Percentiles rank a stretch among this genome's conserved stretches.
Conservation (phyloP, 306 rosid genomes). For the Echinosophora koreensis region DNA sequence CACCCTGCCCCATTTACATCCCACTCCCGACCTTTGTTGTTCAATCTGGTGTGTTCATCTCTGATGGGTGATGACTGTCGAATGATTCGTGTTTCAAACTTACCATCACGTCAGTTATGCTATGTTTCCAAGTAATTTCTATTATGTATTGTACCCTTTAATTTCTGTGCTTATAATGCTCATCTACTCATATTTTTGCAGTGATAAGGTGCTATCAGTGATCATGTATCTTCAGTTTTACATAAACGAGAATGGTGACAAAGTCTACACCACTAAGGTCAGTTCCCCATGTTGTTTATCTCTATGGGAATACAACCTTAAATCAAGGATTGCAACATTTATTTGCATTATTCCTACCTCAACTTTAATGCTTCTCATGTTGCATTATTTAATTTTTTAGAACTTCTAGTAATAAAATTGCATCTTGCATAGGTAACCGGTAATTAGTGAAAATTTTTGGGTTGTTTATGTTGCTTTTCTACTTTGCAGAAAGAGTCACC, state of each 20-base stretch:
- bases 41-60: no score
- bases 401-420: not conserved
- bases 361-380: not conserved
- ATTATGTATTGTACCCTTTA: not conserved
- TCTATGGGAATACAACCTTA: not conserved
- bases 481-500: slow-evolving; percentile 87
- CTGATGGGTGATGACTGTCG: no score
- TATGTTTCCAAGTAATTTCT: no score
- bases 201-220: slow-evolving; percentile 30
- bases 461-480: slow-evolving; percentile 15
- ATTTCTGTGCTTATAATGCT: not conserved
- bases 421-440: not conserved
- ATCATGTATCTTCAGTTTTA: slow-evolving; percentile 85
- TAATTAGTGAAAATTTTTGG: not conserved
- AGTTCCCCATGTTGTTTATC: not conserved
- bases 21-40: no score
- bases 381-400: not conserved
- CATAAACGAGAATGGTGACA: slow-evolving; percentile 84
- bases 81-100: no score
- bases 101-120: not conserved
- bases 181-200: slow-evolving; percentile 23
- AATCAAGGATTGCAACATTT: not conserved
- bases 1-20: no score
- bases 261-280: slow-evolving; percentile 89
- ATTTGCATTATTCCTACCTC: not conserved